Base-by-base conservation (phyloP, 2,329 filamentous ascomycete species). In the Endothia cerciana region DNA sequence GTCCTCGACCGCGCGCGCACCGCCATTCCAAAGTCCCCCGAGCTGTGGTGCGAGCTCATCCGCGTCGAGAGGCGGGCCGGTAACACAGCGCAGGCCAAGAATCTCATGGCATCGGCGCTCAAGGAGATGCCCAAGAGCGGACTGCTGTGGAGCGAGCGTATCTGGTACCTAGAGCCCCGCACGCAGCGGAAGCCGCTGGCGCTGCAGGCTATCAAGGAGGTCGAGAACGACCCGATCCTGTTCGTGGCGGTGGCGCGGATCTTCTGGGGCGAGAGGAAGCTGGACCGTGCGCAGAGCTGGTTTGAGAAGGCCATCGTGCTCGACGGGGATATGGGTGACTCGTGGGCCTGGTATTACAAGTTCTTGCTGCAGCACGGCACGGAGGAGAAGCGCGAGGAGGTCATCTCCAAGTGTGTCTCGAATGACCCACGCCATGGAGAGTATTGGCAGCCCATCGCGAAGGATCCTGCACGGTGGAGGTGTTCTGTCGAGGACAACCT, bases 311-410 rank as follows among this genome's bases (percentile, higher is more conserved):
- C 95, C 0, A 89, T 97, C 64, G 84, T 97, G 63, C 82, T 95
- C 15, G 93, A 99, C 74, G 88, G 90, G 43, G 94, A 98, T 76
- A 81, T 88, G 60, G 95, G 95, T 60, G 96, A 99, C 80, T 91
- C 89, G 13, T 99, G 96, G 96, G 94, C 93, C 25, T 99, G 94
- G 94, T 99, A 97, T 78, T 95, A 93, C 78, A 94, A 94, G 77
- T 99, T 98, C 77, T 75, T 98, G 70, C 76, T 89, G 71, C 92
- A 97, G 82, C 94, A 99, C 79, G 96, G 95, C 11, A 97, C 93
- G 5, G 90, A 93, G 70, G 94, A 97, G 82, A 99, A 98, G 88
- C 85, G 91, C 73, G 86, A 83, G 38, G 95, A 98, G 74, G 90
- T 97, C 40, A 77, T 97, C 6, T 83, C 83, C 65, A 97, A 97